Base-by-base conservation (phyloP, 2,329 filamentous ascomycete species). In the Botrytis paeoniae region DNA sequence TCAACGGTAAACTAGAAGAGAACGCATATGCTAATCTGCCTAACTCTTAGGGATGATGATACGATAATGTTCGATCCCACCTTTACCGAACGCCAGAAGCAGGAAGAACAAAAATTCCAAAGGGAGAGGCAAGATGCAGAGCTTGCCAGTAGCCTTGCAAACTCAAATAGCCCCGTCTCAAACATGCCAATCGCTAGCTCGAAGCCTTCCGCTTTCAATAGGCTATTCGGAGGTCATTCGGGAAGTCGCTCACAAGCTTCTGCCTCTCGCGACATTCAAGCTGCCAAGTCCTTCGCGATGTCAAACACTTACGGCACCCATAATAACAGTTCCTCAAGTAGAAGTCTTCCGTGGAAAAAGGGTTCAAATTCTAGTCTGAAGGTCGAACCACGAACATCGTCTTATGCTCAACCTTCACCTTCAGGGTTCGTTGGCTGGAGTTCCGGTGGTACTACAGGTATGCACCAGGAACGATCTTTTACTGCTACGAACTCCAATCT, bases 91-190 rank as follows among this genome's bases (percentile, higher is more conserved):
- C 68, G 74, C 63, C 77, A 79, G 43, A 76, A 77, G 81, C 83
- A 70, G 77, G 83, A 48, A 76, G 84, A 83, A 69, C 83, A 84
- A 39, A 80, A 81, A 70, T 81, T 81, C 57, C 77, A 80, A 70
- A 81, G 80, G 54, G 80, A 80, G 45, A 82, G 81, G 66, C 75
- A 79, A 22, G 83, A 83, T 73, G 80, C 75, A 71, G 79, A 80
- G 41, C 77, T 79, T 74, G 81, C 81, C 39, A 77, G 78, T 29
- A 74, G 63, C 25, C 69, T 83, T 43, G 73, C 74, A 65, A 71
- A 75, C 54, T 48, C 72, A 22, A 63, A 48, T 22, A 29, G n/a
- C 18, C 51, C 32, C 39, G 71, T 43, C 41, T 73, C 12, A 64
- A 43, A 29, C 64, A 62, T 48, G 37, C 45, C 71, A 22, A 16